phyloP scores from a whole-genome alignment of 2,329 filamentous ascomycete genomes.

The Xylaria sp. region DNA sequence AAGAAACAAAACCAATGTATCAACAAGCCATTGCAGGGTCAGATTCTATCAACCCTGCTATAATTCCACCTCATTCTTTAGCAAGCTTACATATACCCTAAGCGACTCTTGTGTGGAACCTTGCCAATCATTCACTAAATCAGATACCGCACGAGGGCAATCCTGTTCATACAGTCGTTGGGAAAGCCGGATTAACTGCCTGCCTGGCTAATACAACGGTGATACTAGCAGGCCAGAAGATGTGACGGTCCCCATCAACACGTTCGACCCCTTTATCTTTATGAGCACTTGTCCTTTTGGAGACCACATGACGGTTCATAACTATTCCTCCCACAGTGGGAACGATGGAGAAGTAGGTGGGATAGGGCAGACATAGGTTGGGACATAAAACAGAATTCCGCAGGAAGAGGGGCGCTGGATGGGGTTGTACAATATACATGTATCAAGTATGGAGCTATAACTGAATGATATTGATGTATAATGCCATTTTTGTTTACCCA shows the following conservation, averaged over 20 bases:
- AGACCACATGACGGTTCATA: not conserved
- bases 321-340: not conserved
- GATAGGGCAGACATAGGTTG: not conserved
- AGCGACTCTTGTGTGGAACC: constrained; percentile 1
- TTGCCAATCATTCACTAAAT: not conserved
- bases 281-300: not conserved
- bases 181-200: not conserved
- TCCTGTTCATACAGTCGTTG: not conserved
- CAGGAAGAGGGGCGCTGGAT: not conserved
- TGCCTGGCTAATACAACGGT: not conserved
- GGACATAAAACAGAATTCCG: constrained; percentile 19
- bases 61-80: constrained; percentile 34
- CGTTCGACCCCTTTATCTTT: not conserved
- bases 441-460: constrained; percentile 24
- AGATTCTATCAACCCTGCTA: constrained; percentile 12
- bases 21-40: not conserved
- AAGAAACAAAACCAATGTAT: not conserved
- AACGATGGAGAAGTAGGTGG: not conserved
- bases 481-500: constrained; percentile 14
- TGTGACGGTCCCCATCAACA: not conserved
- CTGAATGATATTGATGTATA: constrained; percentile 22
- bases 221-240: not conserved
- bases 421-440: constrained; percentile 32
- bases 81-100: constrained; percentile 40
- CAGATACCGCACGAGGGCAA: not conserved